Conservation (phyloP, 2,329 filamentous ascomycete species). For the Neophaeococcomyces mojaviensis region DNA sequence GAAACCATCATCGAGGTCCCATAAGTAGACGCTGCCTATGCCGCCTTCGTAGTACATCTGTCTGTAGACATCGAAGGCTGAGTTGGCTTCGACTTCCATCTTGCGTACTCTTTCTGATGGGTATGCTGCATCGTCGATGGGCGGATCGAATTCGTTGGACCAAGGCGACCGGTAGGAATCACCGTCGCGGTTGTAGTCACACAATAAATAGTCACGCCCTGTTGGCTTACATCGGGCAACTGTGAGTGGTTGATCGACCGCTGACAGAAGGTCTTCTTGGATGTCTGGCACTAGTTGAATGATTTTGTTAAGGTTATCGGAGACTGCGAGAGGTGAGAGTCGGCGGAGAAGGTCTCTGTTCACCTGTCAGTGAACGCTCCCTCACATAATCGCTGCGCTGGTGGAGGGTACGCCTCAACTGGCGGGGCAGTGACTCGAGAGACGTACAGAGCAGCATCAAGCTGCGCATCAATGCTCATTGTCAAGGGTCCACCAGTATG, state of each 20-base stretch:
- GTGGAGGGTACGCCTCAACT: background rate
- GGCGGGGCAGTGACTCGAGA: background rate
- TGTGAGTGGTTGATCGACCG: slow-evolving; percentile 89
- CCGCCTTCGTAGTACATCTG: slow-evolving; percentile 93
- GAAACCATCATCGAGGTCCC: slow-evolving; percentile 97
- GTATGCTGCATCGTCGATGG: slow-evolving; percentile 76
- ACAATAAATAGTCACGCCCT: slow-evolving; percentile 91
- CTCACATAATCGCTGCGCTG: background rate
- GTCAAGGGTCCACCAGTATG: background rate
- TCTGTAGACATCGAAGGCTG: slow-evolving; percentile 93
- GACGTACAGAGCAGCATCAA: slow-evolving; percentile 45
- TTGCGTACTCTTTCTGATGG: slow-evolving; percentile 84
- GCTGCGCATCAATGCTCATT: slow-evolving; percentile 35
- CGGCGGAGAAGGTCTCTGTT: slow-evolving; percentile 92
- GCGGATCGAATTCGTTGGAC: slow-evolving; percentile 96
- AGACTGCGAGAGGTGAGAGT: slow-evolving; percentile 87
- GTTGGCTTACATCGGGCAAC: slow-evolving; percentile 79
- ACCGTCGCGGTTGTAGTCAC: slow-evolving; percentile 99
- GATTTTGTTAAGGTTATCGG: slow-evolving; percentile 79
- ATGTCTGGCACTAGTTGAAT: slow-evolving; percentile 83
- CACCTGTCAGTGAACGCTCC: slow-evolving; percentile 16
- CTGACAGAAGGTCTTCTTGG: slow-evolving; percentile 94
- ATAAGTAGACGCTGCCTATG: slow-evolving; percentile 93
- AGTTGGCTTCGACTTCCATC: slow-evolving; percentile 90
- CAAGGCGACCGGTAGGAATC: slow-evolving; percentile 98